Evolutionary conservation across 257 asterid genomes (phyloP), one percentile per base, ranked within the genome.

Genomic region (Anisodus acutangulus): DNA sequence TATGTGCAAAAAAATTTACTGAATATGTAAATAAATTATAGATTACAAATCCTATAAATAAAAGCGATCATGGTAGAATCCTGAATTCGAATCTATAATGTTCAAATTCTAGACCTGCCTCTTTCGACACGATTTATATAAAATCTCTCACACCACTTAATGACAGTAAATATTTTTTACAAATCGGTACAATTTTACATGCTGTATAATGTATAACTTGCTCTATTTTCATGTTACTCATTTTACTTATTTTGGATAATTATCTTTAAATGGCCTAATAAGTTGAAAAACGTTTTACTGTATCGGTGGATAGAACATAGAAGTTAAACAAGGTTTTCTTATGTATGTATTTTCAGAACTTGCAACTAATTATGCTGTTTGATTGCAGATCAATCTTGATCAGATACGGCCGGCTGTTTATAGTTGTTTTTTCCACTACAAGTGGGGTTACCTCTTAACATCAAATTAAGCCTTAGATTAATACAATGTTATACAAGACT

Each of bases 311-410:
- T 55, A 3, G 58, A 53, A 53, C 0, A 55, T 55, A 3, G 58
- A 53, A 53, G 1, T 55, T 55, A 5, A 13, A 55, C 2, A 55
- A 4, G n/a, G 4, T 17, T 6, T 59, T 8, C 67, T 60, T 16
- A 69, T 16, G 37, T 41, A 5, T 41, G 16, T 17, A 41, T 70
- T 12, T 5, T 72, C 12, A 74, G 19, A 74, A 49, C 22, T 47
- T 49, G 81, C 19, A 51, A n/a, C 37, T 69, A 19, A 8, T 79
- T 74, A 51, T 51, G 37, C 22, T 85, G 69, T 78, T 72, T 83
- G 60, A 22, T 69, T 86, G 93, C 94, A 93, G 97, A 41, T 41
- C 45, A 91, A 84, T 81, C 47, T 71, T 84, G 90, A 90, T 37
- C 92, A 88, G 90, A 85, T 63, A 8, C 76, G 53, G 62, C 67